Percentiles rank a stretch among this genome's conserved stretches.
phyloP scores from a whole-genome alignment of 2,329 filamentous ascomycete species.

The Penicillium griseofulvum region DNA sequence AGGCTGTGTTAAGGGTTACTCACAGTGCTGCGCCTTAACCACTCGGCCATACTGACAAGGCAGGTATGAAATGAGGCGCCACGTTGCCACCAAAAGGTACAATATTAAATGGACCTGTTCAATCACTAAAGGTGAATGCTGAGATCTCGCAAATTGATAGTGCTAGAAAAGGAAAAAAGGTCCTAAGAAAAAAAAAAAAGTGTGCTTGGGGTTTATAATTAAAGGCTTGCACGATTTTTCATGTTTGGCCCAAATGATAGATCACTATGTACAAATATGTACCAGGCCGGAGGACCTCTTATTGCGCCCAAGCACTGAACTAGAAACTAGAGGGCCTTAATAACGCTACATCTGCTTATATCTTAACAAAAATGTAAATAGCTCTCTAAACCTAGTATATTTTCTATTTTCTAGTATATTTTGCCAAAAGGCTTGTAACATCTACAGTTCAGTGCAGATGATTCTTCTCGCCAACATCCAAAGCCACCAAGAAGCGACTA shows the following conservation, averaged over 20 bases:
- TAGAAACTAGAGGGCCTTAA: neutral
- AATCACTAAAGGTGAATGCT: constrained; percentile 1
- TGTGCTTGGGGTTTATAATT: neutral
- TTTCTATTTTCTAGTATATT: neutral
- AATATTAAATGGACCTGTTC: too few species aligned
- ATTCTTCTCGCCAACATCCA: constrained; percentile 60
- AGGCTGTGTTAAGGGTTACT: too few species aligned
- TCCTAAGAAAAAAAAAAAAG: neutral
- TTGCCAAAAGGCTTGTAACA: neutral
- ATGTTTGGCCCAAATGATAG: neutral
- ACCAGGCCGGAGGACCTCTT: neutral
- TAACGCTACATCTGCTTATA: neutral
- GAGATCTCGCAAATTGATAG: constrained; percentile 1
- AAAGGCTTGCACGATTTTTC: neutral
- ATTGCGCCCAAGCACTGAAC: neutral
- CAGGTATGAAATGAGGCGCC: too few species aligned
- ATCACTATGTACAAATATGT: neutral
- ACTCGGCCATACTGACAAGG: too few species aligned
- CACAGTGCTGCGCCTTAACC: too few species aligned
- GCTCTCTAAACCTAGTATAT: neutral
- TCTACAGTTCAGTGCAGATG: constrained; percentile 8
- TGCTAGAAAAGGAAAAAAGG: neutral
- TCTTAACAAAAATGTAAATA: neutral
- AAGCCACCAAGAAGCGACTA: constrained; percentile 75
- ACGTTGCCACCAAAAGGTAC: too few species aligned